Conservation (phyloP, 2,329 filamentous ascomycete species). For the Talaromyces sp. region DNA sequence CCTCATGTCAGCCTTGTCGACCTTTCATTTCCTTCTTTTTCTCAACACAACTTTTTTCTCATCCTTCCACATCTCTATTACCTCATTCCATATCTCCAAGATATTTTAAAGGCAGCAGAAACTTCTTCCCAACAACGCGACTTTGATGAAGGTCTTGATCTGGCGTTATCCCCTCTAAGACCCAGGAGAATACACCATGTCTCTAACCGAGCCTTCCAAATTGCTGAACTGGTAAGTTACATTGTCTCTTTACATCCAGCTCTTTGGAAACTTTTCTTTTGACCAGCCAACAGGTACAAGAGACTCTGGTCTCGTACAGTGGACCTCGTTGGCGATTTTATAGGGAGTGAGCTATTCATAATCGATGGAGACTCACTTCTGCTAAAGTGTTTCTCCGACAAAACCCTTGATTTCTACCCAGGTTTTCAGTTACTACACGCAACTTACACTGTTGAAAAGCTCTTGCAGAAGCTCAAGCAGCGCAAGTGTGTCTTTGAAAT, state of each 20-base stretch:
- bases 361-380: conserved; percentile 20
- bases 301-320: conserved; percentile 14
- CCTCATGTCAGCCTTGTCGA: not conserved
- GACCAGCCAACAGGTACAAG: conserved; percentile 10
- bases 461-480: conserved; percentile 12
- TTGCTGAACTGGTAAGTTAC: not conserved
- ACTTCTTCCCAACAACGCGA: not conserved
- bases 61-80: not conserved
- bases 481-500: conserved; percentile 17
- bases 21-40: not conserved
- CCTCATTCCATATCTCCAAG: not conserved
- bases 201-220: not conserved
- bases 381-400: conserved; percentile 17
- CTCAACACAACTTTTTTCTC: not conserved
- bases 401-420: conserved; percentile 13
- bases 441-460: conserved; percentile 15
- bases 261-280: not conserved
- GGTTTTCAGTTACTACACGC: conserved; percentile 19
- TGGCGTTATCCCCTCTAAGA: not conserved
- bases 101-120: not conserved
- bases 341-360: conserved; percentile 18
- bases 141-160: not conserved
- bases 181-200: not conserved
- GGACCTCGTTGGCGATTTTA: conserved; percentile 18
- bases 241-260: not conserved